A percentile compares a stretch with the other conserved stretches of the same genome.
Conservation (phyloP, 306 rosid species). For the Quercus glauca region DNA sequence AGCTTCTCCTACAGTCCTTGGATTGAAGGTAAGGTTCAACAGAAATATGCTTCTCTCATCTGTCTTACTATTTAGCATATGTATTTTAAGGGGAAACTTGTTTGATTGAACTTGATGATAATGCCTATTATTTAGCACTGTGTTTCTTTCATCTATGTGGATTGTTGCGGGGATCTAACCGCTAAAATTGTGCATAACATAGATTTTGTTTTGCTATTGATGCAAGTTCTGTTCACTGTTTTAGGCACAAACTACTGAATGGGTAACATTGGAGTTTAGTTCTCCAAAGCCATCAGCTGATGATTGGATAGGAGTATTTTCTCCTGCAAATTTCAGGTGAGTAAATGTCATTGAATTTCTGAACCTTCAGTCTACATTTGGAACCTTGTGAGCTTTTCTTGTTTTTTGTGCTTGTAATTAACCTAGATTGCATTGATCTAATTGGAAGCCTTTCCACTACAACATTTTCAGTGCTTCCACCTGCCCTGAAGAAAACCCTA, state of each 20-base stretch:
- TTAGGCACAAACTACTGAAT: slow-evolving; percentile 68
- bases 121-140: neutral
- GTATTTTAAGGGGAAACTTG: neutral
- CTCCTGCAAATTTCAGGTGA: slow-evolving; percentile 89
- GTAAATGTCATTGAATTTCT: neutral
- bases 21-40: slow-evolving; percentile 50
- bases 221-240: slow-evolving; percentile 20
- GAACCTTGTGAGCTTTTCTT: neutral
- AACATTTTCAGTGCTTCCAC: slow-evolving; percentile 61
- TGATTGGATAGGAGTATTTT: slow-evolving; percentile 95
- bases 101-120: neutral
- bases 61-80: neutral
- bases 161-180: neutral
- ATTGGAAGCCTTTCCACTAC: slow-evolving; percentile 22
- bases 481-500: slow-evolving; percentile 59
- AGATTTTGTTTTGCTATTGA: slow-evolving; percentile 19
- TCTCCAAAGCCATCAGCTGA: slow-evolving; percentile 60
- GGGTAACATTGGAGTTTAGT: slow-evolving; percentile 55
- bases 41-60: neutral
- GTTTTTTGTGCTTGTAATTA: neutral
- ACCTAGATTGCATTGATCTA: neutral
- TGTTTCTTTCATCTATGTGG: neutral
- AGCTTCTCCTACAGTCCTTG: slow-evolving; percentile 59
- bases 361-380: neutral
- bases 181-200: neutral